Evolutionary conservation across 257 asterid genomes (phyloP).

Genomic region (Ligustrum vulgare): DNA sequence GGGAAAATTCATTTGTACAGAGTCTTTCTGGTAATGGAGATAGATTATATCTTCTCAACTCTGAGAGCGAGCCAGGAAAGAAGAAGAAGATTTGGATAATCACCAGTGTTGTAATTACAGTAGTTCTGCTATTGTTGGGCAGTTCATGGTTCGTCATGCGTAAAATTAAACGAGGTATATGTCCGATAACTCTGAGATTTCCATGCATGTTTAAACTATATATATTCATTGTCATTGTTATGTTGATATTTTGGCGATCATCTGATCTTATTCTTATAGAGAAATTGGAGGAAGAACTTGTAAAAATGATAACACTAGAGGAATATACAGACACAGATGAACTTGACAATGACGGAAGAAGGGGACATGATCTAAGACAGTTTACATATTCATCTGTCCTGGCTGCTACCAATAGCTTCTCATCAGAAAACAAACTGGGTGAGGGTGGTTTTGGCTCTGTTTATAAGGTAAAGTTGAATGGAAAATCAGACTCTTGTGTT

Average conservation of each 20-base stretch:
- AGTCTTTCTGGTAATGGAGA: slow-evolving; percentile 8
- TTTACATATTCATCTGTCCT: slow-evolving; percentile 41
- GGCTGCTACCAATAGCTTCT: slow-evolving; percentile 55
- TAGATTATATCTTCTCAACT: slow-evolving; percentile 15
- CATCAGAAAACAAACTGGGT: slow-evolving; percentile 47
- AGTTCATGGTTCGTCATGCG: slow-evolving; percentile 21
- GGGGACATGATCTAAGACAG: slow-evolving; percentile 42
- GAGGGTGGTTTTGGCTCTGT: slow-evolving; percentile 73
- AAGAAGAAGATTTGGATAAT: slow-evolving; percentile 25
- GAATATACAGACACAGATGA: slow-evolving; percentile 34
- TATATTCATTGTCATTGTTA: too few relatives aligned
- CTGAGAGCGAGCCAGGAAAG: slow-evolving; percentile 25
- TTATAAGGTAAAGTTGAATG: slow-evolving; percentile 33
- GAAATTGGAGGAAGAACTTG: slow-evolving; percentile 33
- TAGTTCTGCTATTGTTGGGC: slow-evolving; percentile 20
- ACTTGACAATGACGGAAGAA: neutral
- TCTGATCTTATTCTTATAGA: slow-evolving; percentile 19
- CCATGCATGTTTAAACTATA: neutral
- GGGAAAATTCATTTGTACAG: slow-evolving; percentile 33
- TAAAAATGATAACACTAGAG: slow-evolving; percentile 35
- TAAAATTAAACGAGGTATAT: slow-evolving; percentile 22
- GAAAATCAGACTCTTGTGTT: neutral
- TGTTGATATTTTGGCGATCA: slow-evolving; percentile 4
- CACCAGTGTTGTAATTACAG: slow-evolving; percentile 18
- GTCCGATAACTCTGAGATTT: neutral